Percentiles rank a stretch among this genome's conserved stretches.
These are phyloP conservation scores for Verticillium klebahnii DNA, from an alignment of 2,329 filamentous ascomycete genomes.

Conservation along the genomic window DNA sequence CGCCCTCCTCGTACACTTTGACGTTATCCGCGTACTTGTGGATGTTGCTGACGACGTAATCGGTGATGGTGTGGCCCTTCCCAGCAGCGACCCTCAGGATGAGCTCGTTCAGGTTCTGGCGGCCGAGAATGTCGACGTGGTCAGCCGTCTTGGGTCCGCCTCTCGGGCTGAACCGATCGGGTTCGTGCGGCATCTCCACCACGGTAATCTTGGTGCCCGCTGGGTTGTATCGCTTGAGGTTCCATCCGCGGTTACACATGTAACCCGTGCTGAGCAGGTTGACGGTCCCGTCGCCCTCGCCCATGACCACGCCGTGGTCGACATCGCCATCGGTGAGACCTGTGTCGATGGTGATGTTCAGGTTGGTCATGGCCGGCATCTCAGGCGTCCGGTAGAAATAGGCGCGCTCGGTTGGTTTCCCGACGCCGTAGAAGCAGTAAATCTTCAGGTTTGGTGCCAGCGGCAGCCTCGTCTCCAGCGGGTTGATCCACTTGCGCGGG, in stretches of 20 bases:
- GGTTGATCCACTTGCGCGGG: conserved; percentile 87
- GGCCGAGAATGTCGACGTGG: conserved; percentile 92
- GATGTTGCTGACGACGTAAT: conserved; percentile 78
- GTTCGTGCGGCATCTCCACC: conserved; percentile 95
- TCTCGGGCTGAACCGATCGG: conserved; percentile 83
- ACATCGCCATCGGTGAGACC: conserved; percentile 52
- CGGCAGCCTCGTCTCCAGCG: conserved; percentile 81
- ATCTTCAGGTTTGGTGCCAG: conserved; percentile 87
- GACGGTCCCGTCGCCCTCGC: conserved; percentile 94
- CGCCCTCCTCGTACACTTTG: conserved; percentile 67
- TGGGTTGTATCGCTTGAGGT: conserved; percentile 89
- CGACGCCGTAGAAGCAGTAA: conserved; percentile 95
- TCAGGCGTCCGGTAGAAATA: conserved; percentile 83
- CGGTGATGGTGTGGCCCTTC: conserved; percentile 71
- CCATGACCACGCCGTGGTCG: conserved; percentile 91
- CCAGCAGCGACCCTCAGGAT: conserved; percentile 84
- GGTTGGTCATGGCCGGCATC: conserved; percentile 55
- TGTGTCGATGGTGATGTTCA: conserved; percentile 73
- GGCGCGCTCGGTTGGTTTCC: conserved; percentile 86
- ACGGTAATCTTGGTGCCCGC: conserved; percentile 75
- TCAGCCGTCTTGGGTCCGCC: conserved; percentile 71
- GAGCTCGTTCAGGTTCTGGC: conserved; percentile 85
- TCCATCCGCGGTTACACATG: conserved; percentile 96
- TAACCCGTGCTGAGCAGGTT: conserved; percentile 89
- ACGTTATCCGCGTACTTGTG: conserved; percentile 77